Evolutionary conservation across 306 rosid genomes (phyloP).

Genomic region (Geum urbanum): DNA sequence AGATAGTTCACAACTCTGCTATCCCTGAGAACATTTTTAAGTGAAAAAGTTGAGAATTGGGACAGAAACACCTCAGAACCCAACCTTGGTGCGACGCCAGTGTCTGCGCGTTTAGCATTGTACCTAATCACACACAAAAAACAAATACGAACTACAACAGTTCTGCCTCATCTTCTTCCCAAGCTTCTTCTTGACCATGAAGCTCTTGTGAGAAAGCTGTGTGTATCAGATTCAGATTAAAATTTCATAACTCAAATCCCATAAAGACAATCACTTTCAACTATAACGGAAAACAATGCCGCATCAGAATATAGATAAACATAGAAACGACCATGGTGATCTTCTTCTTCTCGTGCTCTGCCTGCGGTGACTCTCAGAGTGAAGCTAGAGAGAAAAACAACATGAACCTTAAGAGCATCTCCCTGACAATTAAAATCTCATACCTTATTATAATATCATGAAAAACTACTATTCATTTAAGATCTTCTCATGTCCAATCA

Average conservation of each 20-base stretch:
- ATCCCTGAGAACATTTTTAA: too few species aligned
- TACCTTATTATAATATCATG: too few species aligned
- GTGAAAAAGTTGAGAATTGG: too few species aligned
- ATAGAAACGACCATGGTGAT: not conserved
- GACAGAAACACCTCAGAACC: slow-evolving; percentile 36
- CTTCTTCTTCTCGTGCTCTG: not conserved
- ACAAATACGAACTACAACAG: too few species aligned
- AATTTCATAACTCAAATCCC: not conserved
- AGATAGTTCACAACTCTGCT: too few species aligned
- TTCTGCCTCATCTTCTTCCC: slow-evolving; percentile 97
- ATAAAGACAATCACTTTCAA: not conserved
- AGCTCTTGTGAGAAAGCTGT: slow-evolving; percentile 91
- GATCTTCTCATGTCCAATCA: too few species aligned
- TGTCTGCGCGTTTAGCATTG: slow-evolving; percentile 59
- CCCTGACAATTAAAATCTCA: too few species aligned
- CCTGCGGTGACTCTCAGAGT: not conserved
- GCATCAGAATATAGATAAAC: not conserved
- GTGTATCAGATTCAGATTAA: not conserved
- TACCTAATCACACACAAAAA: slow-evolving; percentile 37
- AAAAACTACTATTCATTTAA: too few species aligned
- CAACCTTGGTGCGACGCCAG: slow-evolving; percentile 63
- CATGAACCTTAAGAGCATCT: not conserved
- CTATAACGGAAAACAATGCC: not conserved
- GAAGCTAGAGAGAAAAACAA: not conserved
- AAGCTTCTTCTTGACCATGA: slow-evolving; percentile 79